Base-by-base conservation (phyloP, 1,284 basidiomycete species). In the Leccinum idahoense region DNA sequence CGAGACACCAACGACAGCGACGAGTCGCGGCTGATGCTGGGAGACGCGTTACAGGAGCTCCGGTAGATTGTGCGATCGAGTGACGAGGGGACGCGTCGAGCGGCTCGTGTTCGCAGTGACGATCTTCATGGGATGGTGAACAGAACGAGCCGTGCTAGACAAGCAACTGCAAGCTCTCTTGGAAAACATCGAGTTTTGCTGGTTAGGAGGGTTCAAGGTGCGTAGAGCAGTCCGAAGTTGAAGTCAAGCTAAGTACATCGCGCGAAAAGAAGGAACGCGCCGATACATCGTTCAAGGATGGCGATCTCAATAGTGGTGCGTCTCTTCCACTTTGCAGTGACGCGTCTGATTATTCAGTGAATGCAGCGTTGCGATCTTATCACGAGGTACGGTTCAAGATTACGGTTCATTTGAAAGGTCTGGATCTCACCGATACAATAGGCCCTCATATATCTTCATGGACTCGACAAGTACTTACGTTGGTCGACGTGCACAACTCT, bases 141-240 rank as follows among this genome's bases (percentile, higher is more conserved):
- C 84, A 46, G 82, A 88, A 60, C 82, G 94, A 11, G 80, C 82
- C 54, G 83, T 82, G 32, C 81, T 99, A 35, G 96, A 99, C 72
- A 81, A 79, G 59, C 82, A 93, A 32, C 75, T 99, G 72, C 80
- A 86, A 58, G 84, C 87, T 41, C 78, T 99, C 14, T 77, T 98
- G 35, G 86, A 87, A 65, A 92, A 88, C 65, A 89, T 99, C 44
- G 96, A 99, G 74, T 94, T 92, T 70, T 94, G 91, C 70, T 99
- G 97, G 97, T 81, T 99, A 4, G 96, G 97, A 2, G 94, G 90
- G 23, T 98, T 98, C 85, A 98, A 98, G 85, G 94, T 93, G 59
- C 46, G 69, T 60, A 55, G 71, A 72, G 12, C 57, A 65, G 59
- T 62, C 63, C 2, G 75, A 73, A 61, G 67, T 76, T 11, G 65